These are phyloP conservation scores for Combretum micranthum DNA, from an alignment of 345 rosid genomes.

Conservation along the genomic window DNA sequence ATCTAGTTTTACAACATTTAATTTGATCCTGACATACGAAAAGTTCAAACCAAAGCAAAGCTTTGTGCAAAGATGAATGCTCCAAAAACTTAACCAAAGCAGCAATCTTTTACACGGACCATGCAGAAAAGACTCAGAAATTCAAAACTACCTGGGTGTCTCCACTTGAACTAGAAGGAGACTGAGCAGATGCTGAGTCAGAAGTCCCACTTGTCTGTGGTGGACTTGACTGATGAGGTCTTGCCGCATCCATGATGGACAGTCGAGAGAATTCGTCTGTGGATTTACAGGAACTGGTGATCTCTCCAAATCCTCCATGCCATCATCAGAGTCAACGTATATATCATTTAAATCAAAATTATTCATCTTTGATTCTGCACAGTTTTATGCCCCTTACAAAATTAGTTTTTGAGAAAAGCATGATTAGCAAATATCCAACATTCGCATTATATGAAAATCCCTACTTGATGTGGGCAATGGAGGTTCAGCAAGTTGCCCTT, in stretches of 20 bases:
- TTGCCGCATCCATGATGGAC: constrained; percentile 75
- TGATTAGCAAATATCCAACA: constrained; percentile 16
- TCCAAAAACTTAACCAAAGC: too few relatives aligned
- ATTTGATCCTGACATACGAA: too few relatives aligned
- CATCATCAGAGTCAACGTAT: constrained; percentile 79
- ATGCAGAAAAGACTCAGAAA: not conserved
- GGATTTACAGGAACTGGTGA: constrained; percentile 54
- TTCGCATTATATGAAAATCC: constrained; percentile 16
- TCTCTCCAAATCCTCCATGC: constrained; percentile 67
- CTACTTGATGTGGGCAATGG: constrained; percentile 34
- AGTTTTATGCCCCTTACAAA: constrained; percentile 3
- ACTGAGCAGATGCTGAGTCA: constrained; percentile 93
- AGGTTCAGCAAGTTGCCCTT: constrained; percentile 30
- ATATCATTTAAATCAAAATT: constrained; percentile 89
- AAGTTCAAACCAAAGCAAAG: too few relatives aligned
- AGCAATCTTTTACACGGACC: too few relatives aligned
- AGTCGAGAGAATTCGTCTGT: constrained; percentile 63
- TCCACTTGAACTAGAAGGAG: constrained; percentile 92
- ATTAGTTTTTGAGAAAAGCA: constrained; percentile 8
- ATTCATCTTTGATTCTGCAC: constrained; percentile 50
- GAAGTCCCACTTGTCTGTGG: constrained; percentile 93
- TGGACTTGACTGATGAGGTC: constrained; percentile 90
- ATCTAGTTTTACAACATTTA: too few relatives aligned
- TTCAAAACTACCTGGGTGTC: constrained; percentile 63
- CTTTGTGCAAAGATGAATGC: too few relatives aligned